Evolutionary conservation across 805 yeast species (phyloP), one percentile per base, ranked within the genome.

Genomic region (Myxozyma udenii): DNA sequence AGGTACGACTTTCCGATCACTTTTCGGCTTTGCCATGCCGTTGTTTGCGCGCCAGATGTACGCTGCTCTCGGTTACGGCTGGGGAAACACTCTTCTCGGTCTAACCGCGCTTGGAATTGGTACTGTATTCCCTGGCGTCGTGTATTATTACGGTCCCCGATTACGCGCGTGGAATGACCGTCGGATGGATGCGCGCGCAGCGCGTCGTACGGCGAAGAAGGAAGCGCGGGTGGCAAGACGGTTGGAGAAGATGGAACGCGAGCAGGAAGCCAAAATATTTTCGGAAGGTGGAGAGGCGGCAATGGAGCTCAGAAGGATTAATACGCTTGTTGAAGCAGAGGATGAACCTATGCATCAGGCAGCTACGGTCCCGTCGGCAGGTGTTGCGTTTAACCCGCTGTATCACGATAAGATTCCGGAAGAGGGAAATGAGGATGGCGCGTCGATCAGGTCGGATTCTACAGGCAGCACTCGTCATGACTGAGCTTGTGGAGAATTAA

Each of bases 21-120:
- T 66, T 61, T 83, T 35, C 66, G 85, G 58, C 85, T 93, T 14
- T 6, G 86, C 82, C 21, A 83, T 89, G 74, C 96, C 96, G 50
- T 73, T 89, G 52, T 88, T 89, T 70, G 85, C 89, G 1, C 77
- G 80, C 16, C 95, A 87, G 69, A 86, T 89, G 95, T 84, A 84
- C 70, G 66, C 75, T 16, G 81, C 75, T 36, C 71, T 89, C 62
- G 81, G 81, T 36, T 78, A 82, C 60, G 85, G 79, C 60, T 87
- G 95, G 95, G 96, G 95, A 7, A 73, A 83, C 30, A 79, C 89
- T 0, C 60, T 84, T 25, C 64, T 85, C 37, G 88, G 88, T 14
- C 72, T 81, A 46, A 73, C 86, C 48, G 80, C 83, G 0, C 68
- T 73, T 2, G 75, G 67, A 1, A 63, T 86, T 70, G 66, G 78